These are phyloP conservation scores for Entonaema liquescens DNA, from an alignment of 495 filamentous ascomycete species.

Conservation along the genomic window DNA sequence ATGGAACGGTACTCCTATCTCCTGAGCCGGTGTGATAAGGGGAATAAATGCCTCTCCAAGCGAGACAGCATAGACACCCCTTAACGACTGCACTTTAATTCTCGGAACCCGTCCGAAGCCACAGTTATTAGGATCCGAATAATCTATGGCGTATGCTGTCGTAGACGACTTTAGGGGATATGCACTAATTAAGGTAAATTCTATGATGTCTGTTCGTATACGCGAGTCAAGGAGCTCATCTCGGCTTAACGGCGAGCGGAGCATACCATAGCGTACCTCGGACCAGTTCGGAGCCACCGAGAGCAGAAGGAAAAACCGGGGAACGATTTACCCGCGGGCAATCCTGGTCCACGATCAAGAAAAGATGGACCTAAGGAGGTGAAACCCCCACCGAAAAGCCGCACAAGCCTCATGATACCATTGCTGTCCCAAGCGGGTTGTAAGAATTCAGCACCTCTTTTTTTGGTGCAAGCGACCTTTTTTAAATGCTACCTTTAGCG, in stretches of 20 bases:
- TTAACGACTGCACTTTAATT: background rate
- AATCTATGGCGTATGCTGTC: background rate
- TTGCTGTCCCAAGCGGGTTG: constrained; percentile 17
- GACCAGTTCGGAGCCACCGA: constrained; percentile 39
- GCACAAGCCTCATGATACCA: constrained; percentile 18
- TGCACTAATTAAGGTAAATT: background rate
- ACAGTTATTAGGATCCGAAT: background rate
- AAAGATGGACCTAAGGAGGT: constrained; percentile 25
- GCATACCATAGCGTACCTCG: constrained; percentile 27
- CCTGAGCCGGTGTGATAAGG: constrained; percentile 19
- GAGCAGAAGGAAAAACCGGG: constrained; percentile 34
- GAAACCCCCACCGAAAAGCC: constrained; percentile 30
- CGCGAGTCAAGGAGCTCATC: constrained; percentile 33
- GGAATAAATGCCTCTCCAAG: background rate
- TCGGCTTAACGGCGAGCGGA: constrained; percentile 36
- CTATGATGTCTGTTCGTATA: constrained; percentile 9
- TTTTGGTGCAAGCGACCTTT: constrained; percentile 10
- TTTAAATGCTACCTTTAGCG: background rate
- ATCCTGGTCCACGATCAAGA: constrained; percentile 31
- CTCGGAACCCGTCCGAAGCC: background rate
- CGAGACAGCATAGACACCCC: background rate
- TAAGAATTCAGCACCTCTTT: constrained; percentile 20
- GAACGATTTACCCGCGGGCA: constrained; percentile 25
- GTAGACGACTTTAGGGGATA: background rate
- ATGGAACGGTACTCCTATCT: constrained; percentile 37